Evolutionary conservation across 2,329 filamentous ascomycete genomes (phyloP).

Genomic region (Pseudocercospora pini-densiflorae): DNA sequence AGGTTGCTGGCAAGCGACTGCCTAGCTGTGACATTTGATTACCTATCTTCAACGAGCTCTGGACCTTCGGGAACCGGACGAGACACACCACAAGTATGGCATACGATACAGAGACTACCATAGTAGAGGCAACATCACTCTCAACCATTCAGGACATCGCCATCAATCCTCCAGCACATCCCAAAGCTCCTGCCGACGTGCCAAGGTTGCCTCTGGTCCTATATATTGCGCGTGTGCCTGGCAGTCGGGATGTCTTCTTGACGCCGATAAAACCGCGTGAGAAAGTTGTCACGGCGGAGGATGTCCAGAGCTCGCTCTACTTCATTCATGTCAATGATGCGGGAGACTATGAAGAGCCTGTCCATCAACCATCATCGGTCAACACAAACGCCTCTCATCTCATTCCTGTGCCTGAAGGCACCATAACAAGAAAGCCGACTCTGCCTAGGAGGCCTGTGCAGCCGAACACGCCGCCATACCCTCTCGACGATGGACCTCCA

Average conservation of each 20-base stretch:
- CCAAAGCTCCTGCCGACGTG: constrained; percentile 72
- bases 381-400: constrained; percentile 31
- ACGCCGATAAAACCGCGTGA: constrained; percentile 86
- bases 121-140: constrained; percentile 80
- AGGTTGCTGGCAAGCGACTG: constrained; percentile 12
- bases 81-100: background rate
- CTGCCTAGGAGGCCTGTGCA: constrained; percentile 24
- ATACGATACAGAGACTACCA: constrained; percentile 33
- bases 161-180: constrained; percentile 84
- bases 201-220: constrained; percentile 70
- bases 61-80: background rate
- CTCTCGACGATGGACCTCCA: constrained; percentile 21
- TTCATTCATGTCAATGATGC: constrained; percentile 78
- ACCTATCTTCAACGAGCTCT: background rate
- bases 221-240: constrained; percentile 92
- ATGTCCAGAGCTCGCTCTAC: constrained; percentile 86
- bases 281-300: constrained; percentile 86
- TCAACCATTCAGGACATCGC: constrained; percentile 79
- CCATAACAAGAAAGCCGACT: constrained; percentile 25
- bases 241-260: constrained; percentile 89
- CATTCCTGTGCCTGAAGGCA: constrained; percentile 20
- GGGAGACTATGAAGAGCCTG: constrained; percentile 58
- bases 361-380: constrained; percentile 25
- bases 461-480: constrained; percentile 29
- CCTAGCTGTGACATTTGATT: background rate